phyloP scores from a whole-genome alignment of 495 filamentous ascomycete species.

The Xylaria intraflava region DNA sequence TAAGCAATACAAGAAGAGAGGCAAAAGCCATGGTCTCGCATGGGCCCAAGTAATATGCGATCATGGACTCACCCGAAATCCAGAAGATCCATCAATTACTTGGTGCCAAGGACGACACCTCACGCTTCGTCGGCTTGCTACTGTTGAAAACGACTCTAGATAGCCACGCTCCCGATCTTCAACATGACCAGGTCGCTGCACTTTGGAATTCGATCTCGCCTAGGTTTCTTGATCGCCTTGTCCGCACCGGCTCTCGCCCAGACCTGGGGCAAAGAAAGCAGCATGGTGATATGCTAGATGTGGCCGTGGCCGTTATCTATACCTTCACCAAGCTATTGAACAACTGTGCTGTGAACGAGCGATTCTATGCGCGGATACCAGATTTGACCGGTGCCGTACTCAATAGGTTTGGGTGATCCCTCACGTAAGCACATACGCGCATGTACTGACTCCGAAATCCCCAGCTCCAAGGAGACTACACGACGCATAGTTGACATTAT shows the following conservation, averaged over 20 bases:
- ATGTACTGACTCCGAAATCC: slow-evolving; percentile 16
- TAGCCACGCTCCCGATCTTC: slow-evolving; percentile 40
- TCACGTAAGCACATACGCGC: neutral
- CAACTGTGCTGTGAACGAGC: slow-evolving; percentile 34
- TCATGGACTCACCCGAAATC: slow-evolving; percentile 19
- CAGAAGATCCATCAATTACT: slow-evolving; percentile 44
- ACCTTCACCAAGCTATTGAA: slow-evolving; percentile 51
- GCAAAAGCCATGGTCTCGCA: no score
- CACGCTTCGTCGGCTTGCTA: slow-evolving; percentile 59
- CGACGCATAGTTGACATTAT: slow-evolving; percentile 49
- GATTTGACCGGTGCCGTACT: slow-evolving; percentile 43
- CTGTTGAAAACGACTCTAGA: slow-evolving; percentile 55
- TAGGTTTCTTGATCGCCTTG: slow-evolving; percentile 54
- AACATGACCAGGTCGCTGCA: slow-evolving; percentile 28
- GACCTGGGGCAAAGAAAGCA: slow-evolving; percentile 24
- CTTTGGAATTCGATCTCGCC: slow-evolving; percentile 52
- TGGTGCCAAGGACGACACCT: slow-evolving; percentile 53
- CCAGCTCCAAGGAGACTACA: slow-evolving; percentile 46
- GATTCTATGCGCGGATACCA: slow-evolving; percentile 43
- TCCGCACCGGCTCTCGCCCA: slow-evolving; percentile 40
- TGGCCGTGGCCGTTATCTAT: slow-evolving; percentile 54
- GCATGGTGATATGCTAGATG: slow-evolving; percentile 51
- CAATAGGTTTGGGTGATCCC: slow-evolving; percentile 40
- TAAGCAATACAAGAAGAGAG: no score
- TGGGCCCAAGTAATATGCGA: neutral